phyloP scores from a whole-genome alignment of 2,329 filamentous ascomycete genomes.

The Aspergillus vadensis region DNA sequence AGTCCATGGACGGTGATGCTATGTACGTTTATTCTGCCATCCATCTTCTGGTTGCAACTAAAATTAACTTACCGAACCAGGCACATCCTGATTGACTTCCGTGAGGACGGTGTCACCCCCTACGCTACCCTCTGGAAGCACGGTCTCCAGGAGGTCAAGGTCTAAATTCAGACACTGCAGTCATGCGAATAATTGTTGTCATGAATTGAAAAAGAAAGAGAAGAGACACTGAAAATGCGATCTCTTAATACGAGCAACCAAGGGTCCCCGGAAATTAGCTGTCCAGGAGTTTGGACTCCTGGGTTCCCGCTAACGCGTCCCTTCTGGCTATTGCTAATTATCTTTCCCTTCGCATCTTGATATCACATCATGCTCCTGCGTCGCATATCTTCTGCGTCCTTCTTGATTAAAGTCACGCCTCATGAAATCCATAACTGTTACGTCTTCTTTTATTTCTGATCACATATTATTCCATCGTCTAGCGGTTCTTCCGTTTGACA shows the following conservation, averaged over 20 bases:
- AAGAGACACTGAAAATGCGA: constrained; percentile 17
- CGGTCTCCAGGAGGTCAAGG: constrained; percentile 85
- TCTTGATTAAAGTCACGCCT: constrained; percentile 40
- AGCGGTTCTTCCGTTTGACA: neutral
- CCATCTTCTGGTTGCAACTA: neutral
- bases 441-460: constrained; percentile 9
- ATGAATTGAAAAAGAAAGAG: constrained; percentile 27
- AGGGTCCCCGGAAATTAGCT: neutral
- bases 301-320: constrained; percentile 12
- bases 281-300: too few relatives aligned
- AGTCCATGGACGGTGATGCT: constrained; percentile 89
- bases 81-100: constrained; percentile 94
- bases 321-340: constrained; percentile 22
- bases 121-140: constrained; percentile 95
- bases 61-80: constrained; percentile 45
- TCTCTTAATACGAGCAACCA: constrained; percentile 6
- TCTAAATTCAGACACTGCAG: constrained; percentile 57
- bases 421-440: constrained; percentile 38
- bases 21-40: constrained; percentile 66
- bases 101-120: constrained; percentile 90
- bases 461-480: neutral
- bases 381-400: constrained; percentile 31
- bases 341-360: constrained; percentile 2
- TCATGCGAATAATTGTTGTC: constrained; percentile 14
- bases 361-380: constrained; percentile 21